Evolutionary conservation across 2,329 filamentous ascomycete genomes (phyloP), one percentile per base, ranked within the genome.

Genomic region (Lasiodiplodia theobromae): DNA sequence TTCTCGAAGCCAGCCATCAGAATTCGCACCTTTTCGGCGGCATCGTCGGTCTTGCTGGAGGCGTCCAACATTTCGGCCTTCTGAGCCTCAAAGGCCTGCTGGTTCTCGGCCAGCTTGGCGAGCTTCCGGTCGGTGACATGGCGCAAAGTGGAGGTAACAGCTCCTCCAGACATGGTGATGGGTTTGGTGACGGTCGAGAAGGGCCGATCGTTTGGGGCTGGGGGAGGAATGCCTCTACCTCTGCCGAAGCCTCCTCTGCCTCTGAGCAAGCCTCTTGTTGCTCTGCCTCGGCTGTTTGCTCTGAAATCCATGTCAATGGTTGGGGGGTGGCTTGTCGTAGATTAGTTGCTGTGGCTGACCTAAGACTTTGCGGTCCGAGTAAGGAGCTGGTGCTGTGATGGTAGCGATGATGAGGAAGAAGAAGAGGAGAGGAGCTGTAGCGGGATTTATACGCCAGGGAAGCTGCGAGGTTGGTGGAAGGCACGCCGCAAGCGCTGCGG

Each of bases 81-180:
- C 28, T 74, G 70, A 6, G 71, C 51, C 44, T 74, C 72, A 49
- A 72, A 76, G 18, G 73, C 72, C 14, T 69, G 31, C 44, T 68
- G 72, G 53, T 74, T 71, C 56, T 67, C 69, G 5, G 71, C 71
- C 51, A 76, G 72, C 70, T 74, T 74, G 21, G 69, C 66, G 14
- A 76, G 69, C 53, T 76, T 76, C 52, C 72, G 72, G 37, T 72
- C 70, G 14, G 74, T 75, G 53, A 76, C 73, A 69, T 76, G 74
- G 25, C 72, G 71, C 11, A 76, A 70, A 10, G 74, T 76, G 2
- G 74, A 74, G 23, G 72, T 68, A 5, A 70, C 67, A 14, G 73
- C 63, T 10, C 63, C 63, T 23, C 49, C 70, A 18, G 71, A 62
- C 71, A 74, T 75, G 18, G 18, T 70, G 56, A 18, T 11, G 31